Percentiles rank a stretch among this genome's conserved stretches.
Conservation (phyloP, 2,329 filamentous ascomycete species). For the Salinomyces thailandicus region DNA sequence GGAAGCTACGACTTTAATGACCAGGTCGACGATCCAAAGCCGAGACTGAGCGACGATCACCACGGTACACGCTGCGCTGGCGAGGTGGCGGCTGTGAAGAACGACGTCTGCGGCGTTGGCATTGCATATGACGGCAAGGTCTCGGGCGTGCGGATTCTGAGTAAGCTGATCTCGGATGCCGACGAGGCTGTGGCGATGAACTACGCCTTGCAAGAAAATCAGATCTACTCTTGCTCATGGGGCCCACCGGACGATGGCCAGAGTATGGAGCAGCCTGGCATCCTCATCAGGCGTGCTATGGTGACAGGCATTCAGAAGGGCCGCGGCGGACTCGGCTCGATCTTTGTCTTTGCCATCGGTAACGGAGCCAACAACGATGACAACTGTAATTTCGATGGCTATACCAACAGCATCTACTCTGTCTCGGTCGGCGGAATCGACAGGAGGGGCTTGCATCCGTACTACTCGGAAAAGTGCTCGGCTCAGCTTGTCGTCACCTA, state of each 20-base stretch:
- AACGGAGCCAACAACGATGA: slow-evolving; percentile 81
- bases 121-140: slow-evolving; percentile 88
- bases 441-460: slow-evolving; percentile 74
- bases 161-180: slow-evolving; percentile 77
- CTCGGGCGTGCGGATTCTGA: slow-evolving; percentile 84
- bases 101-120: slow-evolving; percentile 89
- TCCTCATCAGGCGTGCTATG: slow-evolving; percentile 83
- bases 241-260: slow-evolving; percentile 86
- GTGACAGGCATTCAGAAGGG: slow-evolving; percentile 85
- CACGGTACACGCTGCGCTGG: slow-evolving; percentile 93
- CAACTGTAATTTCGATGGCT: slow-evolving; percentile 99
- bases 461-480: slow-evolving; percentile 93
- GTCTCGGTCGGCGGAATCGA: slow-evolving; percentile 94
- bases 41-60: slow-evolving; percentile 70
- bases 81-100: slow-evolving; percentile 83
- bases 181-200: slow-evolving; percentile 91
- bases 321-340: slow-evolving; percentile 69
- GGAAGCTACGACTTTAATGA: slow-evolving; percentile 98
- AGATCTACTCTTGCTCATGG: slow-evolving; percentile 99
- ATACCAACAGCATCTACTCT: slow-evolving; percentile 98
- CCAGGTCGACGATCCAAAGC: slow-evolving; percentile 63
- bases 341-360: slow-evolving; percentile 94
- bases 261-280: slow-evolving; percentile 87
- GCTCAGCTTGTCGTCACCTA: slow-evolving; percentile 94
- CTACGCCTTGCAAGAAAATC: slow-evolving; percentile 80